Conservation (phyloP, 805 yeast species). For the Zygosaccharomyces siamensis region DNA sequence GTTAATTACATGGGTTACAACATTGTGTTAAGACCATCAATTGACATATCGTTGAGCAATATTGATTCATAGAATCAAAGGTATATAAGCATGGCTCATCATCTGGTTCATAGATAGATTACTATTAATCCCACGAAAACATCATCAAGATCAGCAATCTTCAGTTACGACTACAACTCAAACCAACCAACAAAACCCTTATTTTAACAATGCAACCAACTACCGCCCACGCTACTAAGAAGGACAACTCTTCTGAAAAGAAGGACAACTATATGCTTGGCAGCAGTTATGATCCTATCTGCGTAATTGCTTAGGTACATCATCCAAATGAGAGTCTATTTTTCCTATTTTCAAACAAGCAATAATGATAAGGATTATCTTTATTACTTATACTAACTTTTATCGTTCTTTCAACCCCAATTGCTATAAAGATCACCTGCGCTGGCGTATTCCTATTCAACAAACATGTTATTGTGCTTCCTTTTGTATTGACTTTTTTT, state of each 20-base stretch:
- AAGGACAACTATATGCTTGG: constrained; percentile 28
- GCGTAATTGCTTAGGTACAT: constrained; percentile 21
- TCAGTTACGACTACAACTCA: not conserved
- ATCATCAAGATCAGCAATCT: not conserved
- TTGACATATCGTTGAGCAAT: not conserved
- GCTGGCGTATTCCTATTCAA: not conserved
- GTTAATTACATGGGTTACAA: not conserved
- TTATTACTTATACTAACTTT: not conserved
- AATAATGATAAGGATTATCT: not conserved
- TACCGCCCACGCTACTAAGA: constrained; percentile 25
- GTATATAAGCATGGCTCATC: not conserved
- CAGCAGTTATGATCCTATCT: constrained; percentile 22
- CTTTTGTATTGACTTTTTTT: constrained; percentile 4
- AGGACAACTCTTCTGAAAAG: constrained; percentile 24
- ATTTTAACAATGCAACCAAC: constrained; percentile 26
- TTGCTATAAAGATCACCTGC: not conserved
- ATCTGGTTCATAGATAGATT: not conserved
- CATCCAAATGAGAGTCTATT: not conserved
- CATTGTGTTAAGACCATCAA: not conserved
- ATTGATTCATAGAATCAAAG: not conserved
- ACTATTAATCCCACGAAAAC: not conserved
- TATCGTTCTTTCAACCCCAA: not conserved
- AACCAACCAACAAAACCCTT: not conserved
- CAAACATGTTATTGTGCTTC: not conserved
- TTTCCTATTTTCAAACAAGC: not conserved